A percentile compares a stretch with the other conserved stretches of the same genome.
These are phyloP conservation scores for Neurospora sp. DNA, from an alignment of 495 filamentous ascomycete genomes.

Conservation along the genomic window DNA sequence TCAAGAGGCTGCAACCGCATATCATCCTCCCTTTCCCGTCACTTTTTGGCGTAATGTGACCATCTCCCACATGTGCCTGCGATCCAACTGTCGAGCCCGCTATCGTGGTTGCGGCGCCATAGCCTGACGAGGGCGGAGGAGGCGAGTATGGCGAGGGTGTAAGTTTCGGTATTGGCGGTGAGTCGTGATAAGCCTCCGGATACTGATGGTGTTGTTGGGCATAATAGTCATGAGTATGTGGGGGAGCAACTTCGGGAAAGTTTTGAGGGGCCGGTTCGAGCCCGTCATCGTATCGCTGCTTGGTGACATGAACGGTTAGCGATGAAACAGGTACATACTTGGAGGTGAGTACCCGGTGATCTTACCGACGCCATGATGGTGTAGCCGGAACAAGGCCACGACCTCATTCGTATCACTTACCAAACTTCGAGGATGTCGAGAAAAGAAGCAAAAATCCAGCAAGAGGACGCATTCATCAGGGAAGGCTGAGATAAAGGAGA, in stretches of 20 bases:
- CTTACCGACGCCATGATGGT: background rate
- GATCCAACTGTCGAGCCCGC: background rate
- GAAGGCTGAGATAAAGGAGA: background rate
- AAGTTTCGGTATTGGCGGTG: background rate
- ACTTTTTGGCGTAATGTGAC: background rate
- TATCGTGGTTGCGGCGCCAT: slow-evolving; percentile 3
- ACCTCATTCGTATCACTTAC: background rate
- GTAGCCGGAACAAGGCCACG: background rate
- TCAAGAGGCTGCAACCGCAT: slow-evolving; percentile 26
- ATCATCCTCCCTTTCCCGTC: slow-evolving; percentile 5
- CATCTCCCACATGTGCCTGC: background rate
- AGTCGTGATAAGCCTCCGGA: background rate
- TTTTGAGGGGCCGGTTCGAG: slow-evolving; percentile 28
- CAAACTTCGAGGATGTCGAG: background rate
- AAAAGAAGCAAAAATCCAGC: background rate
- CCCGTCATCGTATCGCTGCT: slow-evolving; percentile 24
- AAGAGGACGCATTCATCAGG: background rate
- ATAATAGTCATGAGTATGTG: slow-evolving; percentile 1
- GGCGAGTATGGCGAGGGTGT: background rate
- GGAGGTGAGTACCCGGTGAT: background rate
- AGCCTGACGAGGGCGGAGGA: background rate
- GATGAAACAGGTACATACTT: background rate
- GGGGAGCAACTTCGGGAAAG: slow-evolving; percentile 27
- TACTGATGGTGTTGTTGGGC: background rate
- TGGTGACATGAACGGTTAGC: background rate